These are phyloP conservation scores for Rhexocercosporidium sp. DNA, from an alignment of 2,329 filamentous ascomycete species.

Conservation along the genomic window DNA sequence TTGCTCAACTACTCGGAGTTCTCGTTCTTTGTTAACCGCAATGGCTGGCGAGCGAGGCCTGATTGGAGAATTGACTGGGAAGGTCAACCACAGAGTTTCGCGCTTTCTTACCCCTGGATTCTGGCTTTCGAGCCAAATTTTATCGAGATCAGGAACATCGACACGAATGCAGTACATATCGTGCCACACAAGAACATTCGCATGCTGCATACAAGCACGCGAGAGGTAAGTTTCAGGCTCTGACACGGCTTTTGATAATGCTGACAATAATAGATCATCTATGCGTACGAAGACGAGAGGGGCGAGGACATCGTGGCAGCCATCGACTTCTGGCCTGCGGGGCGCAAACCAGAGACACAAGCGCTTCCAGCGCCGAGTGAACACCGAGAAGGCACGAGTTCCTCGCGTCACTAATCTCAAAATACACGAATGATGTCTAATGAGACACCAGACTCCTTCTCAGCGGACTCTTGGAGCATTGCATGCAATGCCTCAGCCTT, in stretches of 20 bases:
- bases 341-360: conserved; percentile 39
- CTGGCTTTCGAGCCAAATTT: conserved; percentile 97
- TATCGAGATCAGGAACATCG: conserved; percentile 94
- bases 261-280: conserved; percentile 73
- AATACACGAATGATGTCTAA: conserved; percentile 6
- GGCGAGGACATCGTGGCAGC: conserved; percentile 94
- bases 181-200: conserved; percentile 95
- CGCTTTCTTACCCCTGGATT: conserved; percentile 95
- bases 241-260: conserved; percentile 34
- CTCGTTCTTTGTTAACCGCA: conserved; percentile 98
- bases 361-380: conserved; percentile 25
- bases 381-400: conserved; percentile 26
- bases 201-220: conserved; percentile 95
- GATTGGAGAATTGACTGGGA: conserved; percentile 99
- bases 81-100: conserved; percentile 88
- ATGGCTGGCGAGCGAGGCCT: conserved; percentile 93
- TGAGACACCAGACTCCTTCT: conserved; percentile 25
- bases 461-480: conserved; percentile 28
- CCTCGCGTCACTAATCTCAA: conserved; percentile 35
- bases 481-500: conserved; percentile 23
- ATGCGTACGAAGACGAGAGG: conserved; percentile 94
- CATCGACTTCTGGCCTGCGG: conserved; percentile 83
- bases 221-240: conserved; percentile 72
- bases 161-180: conserved; percentile 93
- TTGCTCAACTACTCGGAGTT: conserved; percentile 98